Evolutionary conservation across 108 stramenopile genomes (phyloP).

Genomic region (Nitzschia inconspicua): DNA sequence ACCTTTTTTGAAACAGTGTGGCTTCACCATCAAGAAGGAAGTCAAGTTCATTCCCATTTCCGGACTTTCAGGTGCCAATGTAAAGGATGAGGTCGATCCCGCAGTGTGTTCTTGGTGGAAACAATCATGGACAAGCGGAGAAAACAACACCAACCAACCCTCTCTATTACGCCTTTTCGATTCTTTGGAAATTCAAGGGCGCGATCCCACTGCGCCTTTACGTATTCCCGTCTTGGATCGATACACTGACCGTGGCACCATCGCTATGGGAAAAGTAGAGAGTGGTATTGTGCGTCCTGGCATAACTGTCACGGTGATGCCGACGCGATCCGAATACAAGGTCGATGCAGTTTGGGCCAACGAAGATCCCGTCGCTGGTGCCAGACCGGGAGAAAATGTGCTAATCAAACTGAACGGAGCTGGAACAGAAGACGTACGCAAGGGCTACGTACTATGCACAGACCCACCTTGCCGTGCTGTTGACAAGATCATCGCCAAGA

Average conservation of each 20-base stretch:
- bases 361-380: constrained; percentile 82
- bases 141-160: constrained; percentile 85
- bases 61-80: constrained; percentile 94
- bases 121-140: constrained; percentile 53
- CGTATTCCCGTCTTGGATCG: constrained; percentile 96
- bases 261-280: constrained; percentile 99
- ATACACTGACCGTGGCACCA: constrained; percentile 96
- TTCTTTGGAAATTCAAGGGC: constrained; percentile 75
- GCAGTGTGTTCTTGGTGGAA: constrained; percentile 94
- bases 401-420: constrained; percentile 87
- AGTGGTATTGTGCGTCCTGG: constrained; percentile 88
- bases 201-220: constrained; percentile 82
- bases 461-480: constrained; percentile 83
- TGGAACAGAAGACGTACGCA: constrained; percentile 89
- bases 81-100: constrained; percentile 89
- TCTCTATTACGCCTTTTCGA: constrained; percentile 90
- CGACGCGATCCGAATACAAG: constrained; percentile 83
- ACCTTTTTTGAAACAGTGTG: constrained; percentile 96
- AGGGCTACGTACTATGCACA: constrained; percentile 95
- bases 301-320: constrained; percentile 92
- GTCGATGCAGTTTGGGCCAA: constrained; percentile 95
- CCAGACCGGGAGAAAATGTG: constrained; percentile 99
- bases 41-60: constrained; percentile 98
- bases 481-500: constrained; percentile 79
- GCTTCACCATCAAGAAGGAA: constrained; percentile 95